These are phyloP conservation scores for Centaurea solstitialis DNA, from an alignment of 129 eudicot genomes.

Conservation along the genomic window DNA sequence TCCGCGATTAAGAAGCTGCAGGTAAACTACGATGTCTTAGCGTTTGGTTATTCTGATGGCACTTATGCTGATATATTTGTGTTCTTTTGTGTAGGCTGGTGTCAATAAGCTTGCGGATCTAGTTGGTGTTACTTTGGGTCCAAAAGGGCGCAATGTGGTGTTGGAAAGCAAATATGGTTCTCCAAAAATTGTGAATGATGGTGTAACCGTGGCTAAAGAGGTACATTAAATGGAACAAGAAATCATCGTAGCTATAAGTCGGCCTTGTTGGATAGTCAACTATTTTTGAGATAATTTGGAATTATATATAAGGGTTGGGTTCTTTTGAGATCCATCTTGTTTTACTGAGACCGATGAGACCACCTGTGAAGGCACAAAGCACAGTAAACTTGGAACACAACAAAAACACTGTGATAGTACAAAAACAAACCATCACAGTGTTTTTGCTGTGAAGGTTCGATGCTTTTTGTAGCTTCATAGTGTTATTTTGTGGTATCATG, in stretches of 20 bases:
- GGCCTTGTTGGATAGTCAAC: neutral
- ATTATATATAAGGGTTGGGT: neutral
- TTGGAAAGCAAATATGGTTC: conserved; percentile 63
- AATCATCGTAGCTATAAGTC: neutral
- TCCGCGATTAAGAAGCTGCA: conserved; percentile 76
- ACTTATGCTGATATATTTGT: conserved; percentile 13
- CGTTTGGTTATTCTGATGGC: neutral
- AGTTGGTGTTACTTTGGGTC: conserved; percentile 54
- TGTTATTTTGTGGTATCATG: no score
- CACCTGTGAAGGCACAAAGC: no score
- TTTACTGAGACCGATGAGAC: no score
- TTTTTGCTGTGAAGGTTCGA: no score
- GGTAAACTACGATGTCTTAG: conserved; percentile 23
- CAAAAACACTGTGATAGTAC: no score
- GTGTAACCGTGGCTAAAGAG: conserved; percentile 62
- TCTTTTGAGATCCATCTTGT: no score
- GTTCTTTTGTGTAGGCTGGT: conserved; percentile 27
- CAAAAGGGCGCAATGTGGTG: conserved; percentile 69
- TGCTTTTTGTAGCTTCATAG: no score
- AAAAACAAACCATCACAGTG: no score
- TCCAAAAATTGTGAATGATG: conserved; percentile 61
- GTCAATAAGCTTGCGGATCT: conserved; percentile 53
- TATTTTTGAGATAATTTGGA: neutral
- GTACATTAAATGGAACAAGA: conserved; percentile 4
- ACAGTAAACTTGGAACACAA: no score